Base-by-base conservation (phyloP, 192 early-diverging fungal species). In the Podila minutissima region DNA sequence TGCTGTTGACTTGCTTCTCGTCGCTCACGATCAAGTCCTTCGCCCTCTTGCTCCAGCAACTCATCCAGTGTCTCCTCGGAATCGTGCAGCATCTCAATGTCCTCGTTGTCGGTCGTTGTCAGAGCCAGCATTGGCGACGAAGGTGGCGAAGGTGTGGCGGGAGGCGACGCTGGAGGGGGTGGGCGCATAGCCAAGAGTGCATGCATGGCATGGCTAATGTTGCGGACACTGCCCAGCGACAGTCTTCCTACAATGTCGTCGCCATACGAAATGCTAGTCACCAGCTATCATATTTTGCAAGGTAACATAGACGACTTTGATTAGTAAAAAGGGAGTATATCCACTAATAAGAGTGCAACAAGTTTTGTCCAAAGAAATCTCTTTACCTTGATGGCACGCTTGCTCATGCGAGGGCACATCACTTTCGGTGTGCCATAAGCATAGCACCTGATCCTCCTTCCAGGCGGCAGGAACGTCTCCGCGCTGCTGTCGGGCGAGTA, bases 341-440 rank as follows among this genome's bases (percentile, higher is more conserved):
- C 10, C 10, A 35, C 1, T 35, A 1, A 10, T 37, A 37, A 37
- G 35, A 37, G 7, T 37, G 35, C 5, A 37, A 37, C 9, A 37
- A 37, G 1, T 37, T 10, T 37, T 37, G 35, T 37, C 10, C 0
- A 24, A 22, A 55, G 22, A 55, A 9, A 15, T 22, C 8, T 55
- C 8, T 8, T 66, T 72, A 81, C 76, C 76, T 81, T 81, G 51
- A 81, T 51, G 20, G 74, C 58, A 3, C 83, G 84, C 60, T 82
- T 81, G 59, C 83, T 84, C 58, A 88, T 66, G 15, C 72, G 71
- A 15, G 81, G 72, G 48, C 79, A 82, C 84, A 85, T 86, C 11
- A 84, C 81, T 24, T 82, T 84, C 19, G 86, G 86, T 10, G 82
- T 51, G 0, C 83, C 86, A 58, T 86, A 86, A 0, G 82, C 84